Evolutionary conservation across 352 stramenopile genomes (phyloP), one percentile per base, ranked within the genome.

Genomic region (Ochromonadaceae sp.): DNA sequence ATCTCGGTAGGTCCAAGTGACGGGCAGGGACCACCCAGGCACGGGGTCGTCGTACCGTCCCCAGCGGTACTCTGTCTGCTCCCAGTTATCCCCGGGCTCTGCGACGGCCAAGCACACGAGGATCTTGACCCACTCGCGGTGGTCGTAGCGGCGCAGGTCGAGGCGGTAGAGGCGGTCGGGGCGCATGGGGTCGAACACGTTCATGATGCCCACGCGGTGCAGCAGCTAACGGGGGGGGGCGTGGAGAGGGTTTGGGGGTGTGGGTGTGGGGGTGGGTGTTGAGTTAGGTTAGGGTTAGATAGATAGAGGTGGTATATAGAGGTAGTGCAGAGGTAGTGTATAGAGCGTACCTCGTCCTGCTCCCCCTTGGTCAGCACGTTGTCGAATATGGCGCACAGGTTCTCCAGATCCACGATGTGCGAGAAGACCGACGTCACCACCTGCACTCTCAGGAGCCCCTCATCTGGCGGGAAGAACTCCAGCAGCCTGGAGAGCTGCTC

Each of bases 1-100:
- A 52, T 63, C 55, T 31, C 4, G 4, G 14, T 12, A 1, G 25
- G 15, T 44, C 55, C 55, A 63, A 3, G 34, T 50, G 2, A 10
- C 55, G 14, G 55, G 55, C 14, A 63, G 38, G 5, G 38, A 40
- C 55, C 55, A 63, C 17, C 55, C 55, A 36, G 55, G 55, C 26
- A 63, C 55, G 28, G 7, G 4, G 30, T 49, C 55, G 30, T 63
- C 55, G 30, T 63, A 63, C 26, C 52, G 48, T 15, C 4, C 17
- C 55, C 55, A 63, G 2, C 55, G 7, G 52, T 63, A 63, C 15
- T 63, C 55, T 9, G 26, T 25, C 31, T 22, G 7, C 26, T 50
- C 55, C 55, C 55, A 63, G 31, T 63, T 63, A 2, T 63, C 55
- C 12, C 55, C 55, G 14, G 55, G 55, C 28, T 63, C 55, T 32